Base-by-base conservation (phyloP, 805 yeast genomes). In the Saccharomycopsis olivae region DNA sequence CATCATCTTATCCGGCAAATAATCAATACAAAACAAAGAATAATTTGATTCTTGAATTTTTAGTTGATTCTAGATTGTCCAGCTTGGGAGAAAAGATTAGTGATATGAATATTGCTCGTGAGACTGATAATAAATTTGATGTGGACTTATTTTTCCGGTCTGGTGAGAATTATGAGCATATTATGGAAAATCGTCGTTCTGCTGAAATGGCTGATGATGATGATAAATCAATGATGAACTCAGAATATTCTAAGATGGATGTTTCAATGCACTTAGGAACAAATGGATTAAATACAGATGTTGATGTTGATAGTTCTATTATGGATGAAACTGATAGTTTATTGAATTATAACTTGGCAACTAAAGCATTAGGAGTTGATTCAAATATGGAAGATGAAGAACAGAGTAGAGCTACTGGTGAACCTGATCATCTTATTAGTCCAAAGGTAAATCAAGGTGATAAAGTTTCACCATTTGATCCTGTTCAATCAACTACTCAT, bases 61-160 rank as follows among this genome's bases (percentile, higher is more conserved):
- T 60, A 39, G 54, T 61, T 27, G 71, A 67, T 46, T 60, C 61
- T 3, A 50, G 73, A 40, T 61, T 67, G 41, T 55, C 60, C 43
- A 58, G 59, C 41, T 64, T 67, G 37, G 51, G 61, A 33, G 62
- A 60, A 29, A 56, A 62, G 4, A 58, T 66, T 14, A 53, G 58
- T 10, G 49, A 53, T 4, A 61, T 55, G 9, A 61, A 64, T 45
- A 53, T 63, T 31, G 17, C 20, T 15, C 27, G 25, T 13, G 39
- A 29, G 14, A 28, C 37, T 3, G 41, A 43, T 18, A n/a, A 19
- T 11, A n/a, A 6, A 18, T 46, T 46, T 29, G 25, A 43, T 29
- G 25, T 43, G 23, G 35, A 43, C 20, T 17, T 38, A 9, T 46
- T 46, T 27, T 43, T 46, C 31, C 32, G 19, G 24, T 35, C 43